A percentile compares a stretch with the other conserved stretches of the same genome.
phyloP scores from a whole-genome alignment of 345 rosid genomes.

The Crucihimalaya himalaica region DNA sequence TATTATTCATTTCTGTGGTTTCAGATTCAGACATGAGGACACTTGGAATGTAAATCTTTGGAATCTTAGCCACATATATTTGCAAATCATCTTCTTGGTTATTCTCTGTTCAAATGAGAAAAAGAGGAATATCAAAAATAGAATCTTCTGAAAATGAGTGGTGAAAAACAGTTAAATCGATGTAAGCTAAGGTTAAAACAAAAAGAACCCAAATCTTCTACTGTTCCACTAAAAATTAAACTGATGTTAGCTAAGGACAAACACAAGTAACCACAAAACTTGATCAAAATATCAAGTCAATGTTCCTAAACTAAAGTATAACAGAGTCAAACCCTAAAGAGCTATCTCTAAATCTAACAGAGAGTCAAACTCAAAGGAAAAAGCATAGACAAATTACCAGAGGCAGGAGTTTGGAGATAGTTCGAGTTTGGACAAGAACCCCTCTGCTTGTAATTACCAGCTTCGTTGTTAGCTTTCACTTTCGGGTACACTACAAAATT shows the following conservation, averaged over 20 bases:
- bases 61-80: constrained; percentile 34
- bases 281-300: neutral
- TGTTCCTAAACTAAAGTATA: neutral
- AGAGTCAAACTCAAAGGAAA: neutral
- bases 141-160: neutral
- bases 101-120: constrained; percentile 16
- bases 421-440: constrained; percentile 31
- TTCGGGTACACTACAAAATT: constrained; percentile 37
- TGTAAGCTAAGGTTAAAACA: too few species aligned
- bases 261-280: too few species aligned
- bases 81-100: constrained; percentile 29
- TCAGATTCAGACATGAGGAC: neutral
- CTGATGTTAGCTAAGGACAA: too few species aligned
- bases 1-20: neutral
- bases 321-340: constrained; percentile 11
- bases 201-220: too few species aligned
- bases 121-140: neutral
- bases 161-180: too few species aligned
- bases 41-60: constrained; percentile 41
- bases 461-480: constrained; percentile 13
- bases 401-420: constrained; percentile 19
- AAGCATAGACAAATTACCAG: constrained; percentile 19
- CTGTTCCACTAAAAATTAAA: too few species aligned
- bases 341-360: neutral
- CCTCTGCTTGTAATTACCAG: neutral